Evolutionary conservation across 2,329 filamentous ascomycete species (phyloP).

Genomic region (Colletotrichum aenigma): DNA sequence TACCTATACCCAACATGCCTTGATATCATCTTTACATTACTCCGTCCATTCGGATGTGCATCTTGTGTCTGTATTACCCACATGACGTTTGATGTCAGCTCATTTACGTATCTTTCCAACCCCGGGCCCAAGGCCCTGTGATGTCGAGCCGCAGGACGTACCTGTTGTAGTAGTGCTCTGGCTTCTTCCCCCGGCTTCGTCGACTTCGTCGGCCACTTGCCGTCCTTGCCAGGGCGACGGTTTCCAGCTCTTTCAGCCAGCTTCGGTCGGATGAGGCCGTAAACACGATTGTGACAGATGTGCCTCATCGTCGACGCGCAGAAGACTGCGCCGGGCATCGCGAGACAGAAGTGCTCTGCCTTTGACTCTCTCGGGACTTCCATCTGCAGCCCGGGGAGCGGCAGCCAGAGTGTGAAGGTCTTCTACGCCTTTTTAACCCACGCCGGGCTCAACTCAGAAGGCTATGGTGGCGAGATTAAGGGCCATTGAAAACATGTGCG

Average conservation of each 20-base stretch:
- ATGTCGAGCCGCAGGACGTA: neutral
- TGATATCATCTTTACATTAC: neutral
- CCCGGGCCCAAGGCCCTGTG: neutral
- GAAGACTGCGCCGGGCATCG: neutral
- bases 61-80: neutral
- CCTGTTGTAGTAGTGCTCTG: neutral
- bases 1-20: conserved; percentile 7
- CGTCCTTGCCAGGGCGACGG: fast-evolving
- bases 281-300: neutral
- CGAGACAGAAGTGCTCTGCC: too few relatives aligned
- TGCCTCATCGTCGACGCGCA: neutral
- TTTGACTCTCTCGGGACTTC: too few relatives aligned
- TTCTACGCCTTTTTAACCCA: neutral
- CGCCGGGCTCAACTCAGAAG: neutral
- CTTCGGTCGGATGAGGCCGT: neutral
- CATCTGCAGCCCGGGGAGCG: neutral
- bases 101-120: neutral
- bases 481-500: neutral
- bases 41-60: neutral
- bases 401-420: neutral
- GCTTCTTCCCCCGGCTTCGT: neutral
- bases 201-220: neutral
- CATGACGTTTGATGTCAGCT: neutral
- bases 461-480: neutral
- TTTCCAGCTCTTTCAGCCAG: neutral